These are phyloP conservation scores for Austroboletus novae-zelandiae DNA, from an alignment of 1,284 basidiomycete genomes.

Conservation along the genomic window DNA sequence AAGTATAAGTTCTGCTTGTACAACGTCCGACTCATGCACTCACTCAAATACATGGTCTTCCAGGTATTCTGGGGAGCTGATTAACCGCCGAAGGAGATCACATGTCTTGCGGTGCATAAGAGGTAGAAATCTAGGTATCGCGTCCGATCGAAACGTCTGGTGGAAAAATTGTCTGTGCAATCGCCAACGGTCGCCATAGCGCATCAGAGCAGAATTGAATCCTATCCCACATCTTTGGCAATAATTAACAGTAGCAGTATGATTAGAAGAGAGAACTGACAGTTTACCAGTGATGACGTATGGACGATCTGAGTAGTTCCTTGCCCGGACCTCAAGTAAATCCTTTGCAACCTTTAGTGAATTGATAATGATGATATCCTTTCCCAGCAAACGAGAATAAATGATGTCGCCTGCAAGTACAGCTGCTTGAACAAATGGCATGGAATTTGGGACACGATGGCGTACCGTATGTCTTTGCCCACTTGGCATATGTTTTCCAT, in stretches of 20 bases:
- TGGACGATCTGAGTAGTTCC: not conserved
- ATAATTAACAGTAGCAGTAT: not conserved
- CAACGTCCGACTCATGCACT: not conserved
- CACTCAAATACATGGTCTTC: slow-evolving; percentile 6
- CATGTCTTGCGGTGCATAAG: not conserved
- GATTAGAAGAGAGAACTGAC: not conserved
- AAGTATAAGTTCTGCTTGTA: not conserved
- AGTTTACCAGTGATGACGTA: not conserved
- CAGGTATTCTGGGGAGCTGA: not conserved
- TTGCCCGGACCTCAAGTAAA: not conserved
- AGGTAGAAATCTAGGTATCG: not conserved
- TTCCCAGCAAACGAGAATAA: not conserved
- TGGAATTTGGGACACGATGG: not conserved
- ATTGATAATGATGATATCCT: not conserved
- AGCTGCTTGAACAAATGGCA: not conserved
- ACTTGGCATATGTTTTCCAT: slow-evolving; percentile 9
- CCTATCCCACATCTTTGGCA: not conserved
- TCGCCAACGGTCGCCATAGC: not conserved
- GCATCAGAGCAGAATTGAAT: not conserved
- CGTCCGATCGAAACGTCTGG: not conserved
- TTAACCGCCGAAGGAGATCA: not conserved
- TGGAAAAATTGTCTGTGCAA: not conserved
- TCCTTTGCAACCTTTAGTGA: not conserved
- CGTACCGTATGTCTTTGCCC: slow-evolving; percentile 12
- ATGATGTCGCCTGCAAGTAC: not conserved